These are phyloP conservation scores for Vitis hybrid DNA, from an alignment of 177 flowering plant genomes.

Conservation along the genomic window DNA sequence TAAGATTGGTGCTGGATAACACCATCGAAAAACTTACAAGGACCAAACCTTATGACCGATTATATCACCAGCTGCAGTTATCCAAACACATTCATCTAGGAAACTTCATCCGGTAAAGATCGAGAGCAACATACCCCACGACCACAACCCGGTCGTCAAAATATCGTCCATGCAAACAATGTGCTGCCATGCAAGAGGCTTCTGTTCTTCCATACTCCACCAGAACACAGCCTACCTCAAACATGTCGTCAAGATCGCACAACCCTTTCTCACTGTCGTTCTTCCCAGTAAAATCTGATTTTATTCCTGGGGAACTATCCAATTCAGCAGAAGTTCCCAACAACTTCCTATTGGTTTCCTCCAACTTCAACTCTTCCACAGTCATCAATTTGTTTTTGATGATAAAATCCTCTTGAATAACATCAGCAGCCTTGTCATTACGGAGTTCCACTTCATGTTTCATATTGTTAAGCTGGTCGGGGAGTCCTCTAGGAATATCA, in stretches of 20 bases:
- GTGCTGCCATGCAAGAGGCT: slow-evolving; percentile 79
- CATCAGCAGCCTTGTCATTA: slow-evolving; percentile 11
- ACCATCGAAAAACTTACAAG: no score
- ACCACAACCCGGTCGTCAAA: slow-evolving; percentile 61
- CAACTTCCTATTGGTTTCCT: slow-evolving; percentile 12
- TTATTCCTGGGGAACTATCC: slow-evolving; percentile 8
- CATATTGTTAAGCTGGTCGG: slow-evolving; percentile 9
- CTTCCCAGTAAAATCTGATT: slow-evolving; percentile 21
- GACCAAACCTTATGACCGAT: neutral
- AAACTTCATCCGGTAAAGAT: slow-evolving; percentile 57
- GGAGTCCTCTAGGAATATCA: slow-evolving; percentile 11
- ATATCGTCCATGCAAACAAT: slow-evolving; percentile 76
- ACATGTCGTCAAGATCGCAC: slow-evolving; percentile 16
- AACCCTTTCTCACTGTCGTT: slow-evolving; percentile 16
- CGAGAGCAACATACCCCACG: slow-evolving; percentile 55
- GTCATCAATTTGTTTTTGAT: slow-evolving; percentile 13
- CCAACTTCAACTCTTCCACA: slow-evolving; percentile 18
- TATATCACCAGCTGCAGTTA: neutral
- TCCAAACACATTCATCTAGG: slow-evolving; percentile 36
- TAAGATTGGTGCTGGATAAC: no score
- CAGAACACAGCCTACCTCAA: slow-evolving; percentile 67
- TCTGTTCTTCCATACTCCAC: slow-evolving; percentile 80
- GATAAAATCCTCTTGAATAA: slow-evolving; percentile 11
- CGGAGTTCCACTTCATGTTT: slow-evolving; percentile 9
- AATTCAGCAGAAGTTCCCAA: slow-evolving; percentile 14